Evolutionary conservation across 768 basidiomycete genomes (phyloP).

Genomic region (Pleurotus tuoliensis): DNA sequence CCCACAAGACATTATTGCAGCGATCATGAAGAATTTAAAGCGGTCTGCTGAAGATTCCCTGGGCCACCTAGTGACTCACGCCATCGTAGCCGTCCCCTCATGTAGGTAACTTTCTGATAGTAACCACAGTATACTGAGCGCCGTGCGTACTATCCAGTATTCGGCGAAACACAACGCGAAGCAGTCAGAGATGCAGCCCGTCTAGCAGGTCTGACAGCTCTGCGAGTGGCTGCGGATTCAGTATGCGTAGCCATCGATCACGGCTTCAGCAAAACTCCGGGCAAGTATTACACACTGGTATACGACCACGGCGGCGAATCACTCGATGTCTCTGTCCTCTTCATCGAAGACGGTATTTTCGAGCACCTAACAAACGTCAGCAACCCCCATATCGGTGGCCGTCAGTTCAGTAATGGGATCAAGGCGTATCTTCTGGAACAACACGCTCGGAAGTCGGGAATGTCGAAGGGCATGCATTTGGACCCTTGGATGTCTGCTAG

Average conservation of each 20-base stretch:
- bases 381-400: slow-evolving; percentile 71
- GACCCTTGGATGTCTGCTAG: slow-evolving; percentile 67
- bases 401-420: slow-evolving; percentile 69
- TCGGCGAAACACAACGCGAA: slow-evolving; percentile 61
- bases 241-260: slow-evolving; percentile 71
- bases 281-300: slow-evolving; percentile 60
- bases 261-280: slow-evolving; percentile 56
- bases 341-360: slow-evolving; percentile 67
- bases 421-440: slow-evolving; percentile 66
- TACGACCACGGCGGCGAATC: slow-evolving; percentile 74
- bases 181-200: slow-evolving; percentile 67
- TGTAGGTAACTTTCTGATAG: slow-evolving; percentile 27
- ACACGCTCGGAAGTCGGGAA: slow-evolving; percentile 67
- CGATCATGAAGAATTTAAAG: slow-evolving; percentile 67
- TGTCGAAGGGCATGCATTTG: slow-evolving; percentile 41
- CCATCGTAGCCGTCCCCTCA: slow-evolving; percentile 56
- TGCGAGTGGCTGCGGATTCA: slow-evolving; percentile 67
- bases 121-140: slow-evolving; percentile 15
- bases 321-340: slow-evolving; percentile 68
- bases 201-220: slow-evolving; percentile 60
- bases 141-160: slow-evolving; percentile 43
- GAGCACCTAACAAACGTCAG: slow-evolving; percentile 70
- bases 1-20: slow-evolving; percentile 66
- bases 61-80: slow-evolving; percentile 57
- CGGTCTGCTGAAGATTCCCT: slow-evolving; percentile 70